A percentile compares a stretch with the other conserved stretches of the same genome.
These are phyloP conservation scores for Heritiera fomes DNA, from an alignment of 345 rosid genomes.

Conservation along the genomic window DNA sequence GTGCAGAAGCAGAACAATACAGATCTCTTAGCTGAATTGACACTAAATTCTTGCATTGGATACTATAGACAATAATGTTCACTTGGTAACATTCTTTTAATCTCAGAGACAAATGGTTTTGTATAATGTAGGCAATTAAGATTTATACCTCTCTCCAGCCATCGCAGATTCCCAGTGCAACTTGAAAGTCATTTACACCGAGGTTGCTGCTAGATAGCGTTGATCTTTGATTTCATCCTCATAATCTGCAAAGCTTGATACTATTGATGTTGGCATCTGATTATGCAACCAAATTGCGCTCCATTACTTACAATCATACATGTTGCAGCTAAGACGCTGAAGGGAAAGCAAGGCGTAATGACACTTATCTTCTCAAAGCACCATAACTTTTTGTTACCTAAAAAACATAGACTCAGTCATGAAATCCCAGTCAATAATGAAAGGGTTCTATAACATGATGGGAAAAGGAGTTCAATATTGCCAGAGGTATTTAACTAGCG, in stretches of 20 bases:
- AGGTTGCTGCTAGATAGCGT: background rate
- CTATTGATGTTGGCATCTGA: background rate
- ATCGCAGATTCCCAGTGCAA: background rate
- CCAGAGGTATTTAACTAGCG: too few species aligned
- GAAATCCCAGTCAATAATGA: background rate
- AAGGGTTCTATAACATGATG: background rate
- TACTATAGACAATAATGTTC: background rate
- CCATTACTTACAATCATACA: too few species aligned
- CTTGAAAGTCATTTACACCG: background rate
- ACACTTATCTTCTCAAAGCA: slow-evolving; percentile 64
- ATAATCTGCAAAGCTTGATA: background rate
- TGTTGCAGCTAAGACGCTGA: too few species aligned
- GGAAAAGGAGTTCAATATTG: background rate
- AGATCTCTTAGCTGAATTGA: background rate
- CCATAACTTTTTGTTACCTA: slow-evolving; percentile 89
- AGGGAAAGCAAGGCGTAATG: background rate
- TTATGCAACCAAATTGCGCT: background rate
- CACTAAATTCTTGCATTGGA: background rate
- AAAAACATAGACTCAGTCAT: background rate
- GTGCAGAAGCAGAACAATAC: background rate
- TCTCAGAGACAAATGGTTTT: background rate
- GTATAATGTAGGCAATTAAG: background rate
- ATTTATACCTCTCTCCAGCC: background rate
- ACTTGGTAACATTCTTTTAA: background rate
- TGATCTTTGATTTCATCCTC: background rate